phyloP scores from a whole-genome alignment of 345 rosid species.

The Dovyalis caffra region DNA sequence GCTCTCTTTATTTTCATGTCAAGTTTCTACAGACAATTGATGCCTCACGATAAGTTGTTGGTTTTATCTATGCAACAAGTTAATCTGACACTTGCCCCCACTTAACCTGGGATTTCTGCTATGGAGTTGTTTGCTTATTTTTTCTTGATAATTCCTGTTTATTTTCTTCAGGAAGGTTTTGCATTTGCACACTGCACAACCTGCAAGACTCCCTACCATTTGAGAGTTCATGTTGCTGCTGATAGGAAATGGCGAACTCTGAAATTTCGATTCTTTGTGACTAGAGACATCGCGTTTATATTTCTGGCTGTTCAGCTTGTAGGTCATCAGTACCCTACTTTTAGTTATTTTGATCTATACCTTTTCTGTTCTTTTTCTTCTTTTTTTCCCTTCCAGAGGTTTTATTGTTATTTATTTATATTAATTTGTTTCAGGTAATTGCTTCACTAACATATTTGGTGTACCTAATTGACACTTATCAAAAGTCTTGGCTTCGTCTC shows the following conservation, averaged over 20 bases:
- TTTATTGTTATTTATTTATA: conserved; percentile 4
- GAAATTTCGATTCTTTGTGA: conserved; percentile 97
- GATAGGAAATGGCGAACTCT: conserved; percentile 95
- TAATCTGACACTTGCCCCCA: background rate
- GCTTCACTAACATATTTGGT: conserved; percentile 87
- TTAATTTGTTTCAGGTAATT: conserved; percentile 61
- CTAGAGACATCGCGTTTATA: conserved; percentile 87
- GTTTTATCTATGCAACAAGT: background rate
- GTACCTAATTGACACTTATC: conserved; percentile 67
- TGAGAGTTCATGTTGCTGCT: conserved; percentile 95
- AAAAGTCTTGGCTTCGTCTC: conserved; percentile 78
- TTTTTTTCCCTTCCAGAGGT: background rate
- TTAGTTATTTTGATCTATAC: background rate
- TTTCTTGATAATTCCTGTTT: background rate
- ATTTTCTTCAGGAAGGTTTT: conserved; percentile 80
- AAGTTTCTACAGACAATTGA: background rate
- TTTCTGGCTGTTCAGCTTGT: conserved; percentile 94
- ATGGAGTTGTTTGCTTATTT: background rate
- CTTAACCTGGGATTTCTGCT: background rate
- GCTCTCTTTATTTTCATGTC: background rate
- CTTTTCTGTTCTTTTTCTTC: background rate
- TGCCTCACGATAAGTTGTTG: background rate
- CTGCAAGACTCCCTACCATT: conserved; percentile 97
- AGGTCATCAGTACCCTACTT: conserved; percentile 27
- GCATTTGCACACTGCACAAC: conserved; percentile 99